Evolutionary conservation across 495 filamentous ascomycete species (phyloP).

Genomic region (Parathielavia hyrcaniae): DNA sequence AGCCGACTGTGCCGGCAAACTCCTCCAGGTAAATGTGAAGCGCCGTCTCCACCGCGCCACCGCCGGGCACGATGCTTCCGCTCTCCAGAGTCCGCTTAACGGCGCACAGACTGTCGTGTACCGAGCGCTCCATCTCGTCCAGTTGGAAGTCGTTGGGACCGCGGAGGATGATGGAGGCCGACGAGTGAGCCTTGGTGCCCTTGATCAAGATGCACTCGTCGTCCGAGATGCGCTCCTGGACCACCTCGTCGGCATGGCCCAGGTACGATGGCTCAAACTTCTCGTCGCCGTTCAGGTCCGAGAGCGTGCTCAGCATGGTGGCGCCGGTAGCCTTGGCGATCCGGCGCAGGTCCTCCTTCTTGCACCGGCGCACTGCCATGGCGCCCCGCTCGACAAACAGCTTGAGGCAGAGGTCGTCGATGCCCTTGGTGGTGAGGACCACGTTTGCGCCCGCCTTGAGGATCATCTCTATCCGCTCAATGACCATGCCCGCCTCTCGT

Average conservation of each 20-base stretch:
- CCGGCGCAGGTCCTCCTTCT: conserved; percentile 95
- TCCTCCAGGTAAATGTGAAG: conserved; percentile 99
- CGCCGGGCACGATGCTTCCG: conserved; percentile 92
- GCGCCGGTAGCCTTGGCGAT: conserved; percentile 96
- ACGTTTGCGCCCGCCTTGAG: conserved; percentile 97
- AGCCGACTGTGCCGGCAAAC: conserved; percentile 97
- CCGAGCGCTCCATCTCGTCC: conserved; percentile 98
- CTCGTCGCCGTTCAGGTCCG: conserved; percentile 96
- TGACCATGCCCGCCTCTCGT: conserved; percentile 84
- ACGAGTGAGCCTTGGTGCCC: conserved; percentile 87
- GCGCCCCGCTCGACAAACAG: conserved; percentile 89
- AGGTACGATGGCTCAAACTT: conserved; percentile 85
- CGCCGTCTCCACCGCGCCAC: conserved; percentile 96
- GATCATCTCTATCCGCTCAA: conserved; percentile 95
- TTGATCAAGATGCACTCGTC: conserved; percentile 98
- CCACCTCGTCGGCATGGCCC: conserved; percentile 88
- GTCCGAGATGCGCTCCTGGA: conserved; percentile 95
- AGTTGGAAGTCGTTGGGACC: conserved; percentile 94
- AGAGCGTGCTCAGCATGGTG: conserved; percentile 83
- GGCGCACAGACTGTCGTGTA: conserved; percentile 93
- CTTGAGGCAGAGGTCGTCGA: conserved; percentile 94
- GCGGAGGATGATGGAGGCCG: conserved; percentile 92
- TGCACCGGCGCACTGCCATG: conserved; percentile 93
- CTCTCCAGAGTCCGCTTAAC: conserved; percentile 97
- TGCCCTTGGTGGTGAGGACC: conserved; percentile 93